Evolutionary conservation across 164 flowering plant genomes (phyloP), one percentile per base, ranked within the genome.

Genomic region (Magnolia sinica): DNA sequence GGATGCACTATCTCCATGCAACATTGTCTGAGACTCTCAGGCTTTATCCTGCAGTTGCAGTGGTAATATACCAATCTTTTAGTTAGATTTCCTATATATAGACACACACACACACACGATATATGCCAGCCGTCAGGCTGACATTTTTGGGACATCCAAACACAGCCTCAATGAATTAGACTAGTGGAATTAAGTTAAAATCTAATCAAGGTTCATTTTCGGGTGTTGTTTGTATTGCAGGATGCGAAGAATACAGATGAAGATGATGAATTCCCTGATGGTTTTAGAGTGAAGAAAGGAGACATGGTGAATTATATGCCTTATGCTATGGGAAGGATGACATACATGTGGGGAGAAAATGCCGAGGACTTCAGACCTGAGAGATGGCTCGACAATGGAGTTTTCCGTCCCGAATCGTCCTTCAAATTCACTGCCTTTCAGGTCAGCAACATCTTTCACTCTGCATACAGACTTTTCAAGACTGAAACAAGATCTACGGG

Each of bases 1-100:
- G 84, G 76, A 89, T 96, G 98, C 92, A 93, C 4, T 90, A 91
- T 81, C 94, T 96, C 73, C 95, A 90, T 79, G 97, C 99, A 52
- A 84, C 96, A 6, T 76, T 93, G 58, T 82, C 95, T 6, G 99
- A 96, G 81, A 93, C 97, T 63, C 88, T 96, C 64, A 88, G 97
- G 66, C 89, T 95, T 55, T 90, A 90, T 74, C 99, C 99, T 76
- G 87, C 98, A 27, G 90, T 91, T 78, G 96, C 99, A 4, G 85
- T 89, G 91, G 97, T 93, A 89, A 50, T 18, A 8, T 24, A 68
- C 49, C 24, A 8, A 4, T 68, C 2, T 64, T 6, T 64, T 64
- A 8, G 13, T 55, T 55, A 55, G 61, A 11, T 16, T 55, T 16
- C 29, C 29, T 27, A 27, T 27, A 27, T 27, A 1, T 1, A 27